Conservation (phyloP, 2,329 filamentous ascomycete genomes). For the Rhexocercosporidium sp. region DNA sequence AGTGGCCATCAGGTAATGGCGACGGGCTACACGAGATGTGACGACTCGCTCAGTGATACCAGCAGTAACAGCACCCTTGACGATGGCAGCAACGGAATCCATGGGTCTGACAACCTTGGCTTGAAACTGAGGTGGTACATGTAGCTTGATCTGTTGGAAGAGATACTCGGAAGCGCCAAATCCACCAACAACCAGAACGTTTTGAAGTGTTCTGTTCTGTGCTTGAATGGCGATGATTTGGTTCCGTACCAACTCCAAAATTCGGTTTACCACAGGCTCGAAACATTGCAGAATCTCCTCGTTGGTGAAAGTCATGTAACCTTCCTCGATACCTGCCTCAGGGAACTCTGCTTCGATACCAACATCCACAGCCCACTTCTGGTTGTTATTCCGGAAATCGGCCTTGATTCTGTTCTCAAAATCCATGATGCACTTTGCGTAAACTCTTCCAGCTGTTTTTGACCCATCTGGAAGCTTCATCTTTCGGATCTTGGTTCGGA, state of each 20-base stretch:
- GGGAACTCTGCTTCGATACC: slow-evolving; percentile 98
- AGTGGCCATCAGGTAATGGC: slow-evolving; percentile 99
- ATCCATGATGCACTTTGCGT: slow-evolving; percentile 99
- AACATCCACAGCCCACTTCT: slow-evolving; percentile 99
- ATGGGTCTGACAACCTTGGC: slow-evolving; percentile 97
- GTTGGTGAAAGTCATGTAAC: slow-evolving; percentile 99
- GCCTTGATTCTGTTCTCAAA: slow-evolving; percentile 99
- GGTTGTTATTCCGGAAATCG: slow-evolving; percentile 98
- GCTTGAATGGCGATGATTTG: slow-evolving; percentile 99
- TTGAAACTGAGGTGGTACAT: slow-evolving; percentile 97
- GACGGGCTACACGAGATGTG: slow-evolving; percentile 93
- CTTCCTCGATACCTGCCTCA: slow-evolving; percentile 96
- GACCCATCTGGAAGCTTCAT: slow-evolving; percentile 98
- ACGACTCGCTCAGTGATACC: slow-evolving; percentile 97
- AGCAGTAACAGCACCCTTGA: slow-evolving; percentile 96
- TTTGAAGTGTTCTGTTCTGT: slow-evolving; percentile 92
- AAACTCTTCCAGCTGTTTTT: slow-evolving; percentile 96
- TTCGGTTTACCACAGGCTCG: slow-evolving; percentile 96
- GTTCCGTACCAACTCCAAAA: slow-evolving; percentile 93
- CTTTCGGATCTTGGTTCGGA: slow-evolving; percentile 96
- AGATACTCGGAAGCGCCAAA: slow-evolving; percentile 99
- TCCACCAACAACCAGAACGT: slow-evolving; percentile 95
- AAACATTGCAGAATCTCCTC: slow-evolving; percentile 99
- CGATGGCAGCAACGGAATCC: slow-evolving; percentile 98
- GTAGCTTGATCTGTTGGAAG: slow-evolving; percentile 99